Evolutionary conservation across 768 basidiomycete species (phyloP).

Genomic region (Lentinula boryana): DNA sequence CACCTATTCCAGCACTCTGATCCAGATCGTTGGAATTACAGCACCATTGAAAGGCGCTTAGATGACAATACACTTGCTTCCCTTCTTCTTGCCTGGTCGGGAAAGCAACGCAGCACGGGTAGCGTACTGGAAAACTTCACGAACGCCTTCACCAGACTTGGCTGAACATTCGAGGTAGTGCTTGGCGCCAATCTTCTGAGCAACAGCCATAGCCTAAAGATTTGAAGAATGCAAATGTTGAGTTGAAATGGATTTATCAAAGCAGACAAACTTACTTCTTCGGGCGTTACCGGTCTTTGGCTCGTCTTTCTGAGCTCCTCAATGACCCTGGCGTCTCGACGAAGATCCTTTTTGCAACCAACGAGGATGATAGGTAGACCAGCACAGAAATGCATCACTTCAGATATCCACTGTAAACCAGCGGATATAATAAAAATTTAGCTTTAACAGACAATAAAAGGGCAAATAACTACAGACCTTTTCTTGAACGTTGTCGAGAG

Average conservation of each 20-base stretch:
- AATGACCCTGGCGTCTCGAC: conserved; percentile 88
- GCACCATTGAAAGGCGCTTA: neutral
- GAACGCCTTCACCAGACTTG: conserved; percentile 93
- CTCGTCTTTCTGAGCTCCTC: conserved; percentile 92
- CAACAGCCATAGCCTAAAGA: conserved; percentile 83
- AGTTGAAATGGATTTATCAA: neutral
- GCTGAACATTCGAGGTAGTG: conserved; percentile 98
- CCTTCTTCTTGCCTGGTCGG: conserved; percentile 43
- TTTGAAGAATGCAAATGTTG: neutral
- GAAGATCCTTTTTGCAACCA: conserved; percentile 98
- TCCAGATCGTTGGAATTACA: neutral
- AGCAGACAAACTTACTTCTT: conserved; percentile 56
- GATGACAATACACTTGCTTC: conserved; percentile 24
- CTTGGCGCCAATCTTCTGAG: conserved; percentile 94
- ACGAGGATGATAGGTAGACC: conserved; percentile 95
- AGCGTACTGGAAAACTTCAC: conserved; percentile 98
- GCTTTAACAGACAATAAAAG: neutral
- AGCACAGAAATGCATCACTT: conserved; percentile 96
- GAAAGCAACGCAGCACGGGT: conserved; percentile 85
- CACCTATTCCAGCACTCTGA: neutral
- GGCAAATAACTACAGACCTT: conserved; percentile 56
- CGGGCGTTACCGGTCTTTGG: conserved; percentile 90
- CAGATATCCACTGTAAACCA: conserved; percentile 83
- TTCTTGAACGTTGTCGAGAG: conserved; percentile 99
- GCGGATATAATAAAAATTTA: conserved; percentile 4